These are phyloP conservation scores for Passiflora organensis DNA, from an alignment of 345 rosid species.

Conservation along the genomic window DNA sequence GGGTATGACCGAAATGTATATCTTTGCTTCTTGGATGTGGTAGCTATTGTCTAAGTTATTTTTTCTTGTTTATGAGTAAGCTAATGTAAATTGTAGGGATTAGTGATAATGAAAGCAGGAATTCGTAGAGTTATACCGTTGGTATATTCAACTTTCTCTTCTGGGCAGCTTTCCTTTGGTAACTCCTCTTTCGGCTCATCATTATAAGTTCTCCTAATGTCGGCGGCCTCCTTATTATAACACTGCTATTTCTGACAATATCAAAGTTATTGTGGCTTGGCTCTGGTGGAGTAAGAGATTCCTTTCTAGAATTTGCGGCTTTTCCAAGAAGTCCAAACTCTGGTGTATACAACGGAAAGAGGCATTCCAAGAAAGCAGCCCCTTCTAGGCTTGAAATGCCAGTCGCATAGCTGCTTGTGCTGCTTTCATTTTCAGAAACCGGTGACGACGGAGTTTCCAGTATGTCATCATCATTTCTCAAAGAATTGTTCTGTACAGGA, in stretches of 20 bases:
- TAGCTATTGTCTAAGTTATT: neutral
- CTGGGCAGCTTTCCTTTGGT: constrained; percentile 54
- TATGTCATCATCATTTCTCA: constrained; percentile 20
- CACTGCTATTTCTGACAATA: constrained; percentile 17
- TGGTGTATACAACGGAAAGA: constrained; percentile 66
- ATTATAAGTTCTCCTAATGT: constrained; percentile 83
- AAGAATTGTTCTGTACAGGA: constrained; percentile 29
- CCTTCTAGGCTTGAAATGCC: constrained; percentile 66
- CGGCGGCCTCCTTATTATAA: constrained; percentile 36
- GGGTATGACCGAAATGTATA: neutral
- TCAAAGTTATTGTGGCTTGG: constrained; percentile 15
- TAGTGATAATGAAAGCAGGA: constrained; percentile 2
- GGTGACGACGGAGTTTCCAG: constrained; percentile 41
- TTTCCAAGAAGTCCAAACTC: constrained; percentile 39
- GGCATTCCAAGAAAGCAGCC: constrained; percentile 69
- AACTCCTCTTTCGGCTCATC: constrained; percentile 76
- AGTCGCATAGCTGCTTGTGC: constrained; percentile 61
- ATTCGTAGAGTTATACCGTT: constrained; percentile 38
- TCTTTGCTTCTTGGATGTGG: neutral
- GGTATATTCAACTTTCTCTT: constrained; percentile 45
- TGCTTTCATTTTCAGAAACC: constrained; percentile 53
- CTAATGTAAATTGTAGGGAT: neutral
- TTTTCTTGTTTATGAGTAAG: neutral
- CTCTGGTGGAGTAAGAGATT: constrained; percentile 23
- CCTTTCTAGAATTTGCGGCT: constrained; percentile 10